These are phyloP conservation scores for Mycena polygramma DNA, from an alignment of 768 basidiomycete genomes.

Conservation along the genomic window DNA sequence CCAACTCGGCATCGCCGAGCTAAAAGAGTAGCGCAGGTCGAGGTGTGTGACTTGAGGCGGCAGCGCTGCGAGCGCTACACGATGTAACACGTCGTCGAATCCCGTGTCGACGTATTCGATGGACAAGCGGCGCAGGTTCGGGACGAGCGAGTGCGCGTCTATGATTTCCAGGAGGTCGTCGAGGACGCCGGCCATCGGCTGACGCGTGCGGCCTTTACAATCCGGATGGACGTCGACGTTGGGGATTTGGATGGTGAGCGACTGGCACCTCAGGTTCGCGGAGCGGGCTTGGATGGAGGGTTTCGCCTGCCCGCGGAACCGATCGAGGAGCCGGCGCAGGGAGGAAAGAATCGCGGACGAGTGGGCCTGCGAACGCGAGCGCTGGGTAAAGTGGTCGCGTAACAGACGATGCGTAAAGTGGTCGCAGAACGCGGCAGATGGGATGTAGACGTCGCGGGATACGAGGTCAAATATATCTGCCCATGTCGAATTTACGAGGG, in stretches of 20 bases:
- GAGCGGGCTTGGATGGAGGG: not conserved
- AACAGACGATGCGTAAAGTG: conserved; percentile 19
- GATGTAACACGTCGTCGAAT: conserved; percentile 30
- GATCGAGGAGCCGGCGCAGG: not conserved
- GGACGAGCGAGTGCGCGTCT: conserved; percentile 20
- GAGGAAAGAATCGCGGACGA: not conserved
- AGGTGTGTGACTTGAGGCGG: conserved; percentile 30
- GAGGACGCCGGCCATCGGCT: conserved; percentile 26
- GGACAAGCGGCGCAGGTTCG: conserved; percentile 28
- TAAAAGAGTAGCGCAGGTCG: conserved; percentile 23
- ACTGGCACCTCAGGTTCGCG: conserved; percentile 22
- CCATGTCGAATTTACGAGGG: conserved; percentile 41
- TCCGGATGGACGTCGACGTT: conserved; percentile 5
- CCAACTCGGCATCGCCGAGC: conserved; percentile 7
- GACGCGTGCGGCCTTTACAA: not conserved
- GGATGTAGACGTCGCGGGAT: conserved; percentile 39
- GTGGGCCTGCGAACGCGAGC: not conserved
- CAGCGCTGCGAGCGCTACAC: conserved; percentile 14
- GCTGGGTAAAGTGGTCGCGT: conserved; percentile 28
- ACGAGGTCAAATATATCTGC: conserved; percentile 27
- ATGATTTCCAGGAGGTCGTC: conserved; percentile 23
- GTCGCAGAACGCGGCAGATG: conserved; percentile 36
- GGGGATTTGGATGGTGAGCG: conserved; percentile 28
- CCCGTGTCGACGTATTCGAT: conserved; percentile 29
- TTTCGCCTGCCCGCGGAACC: not conserved